Conservation (phyloP, 2,329 filamentous ascomycete genomes). For the Emmonsia crescens region DNA sequence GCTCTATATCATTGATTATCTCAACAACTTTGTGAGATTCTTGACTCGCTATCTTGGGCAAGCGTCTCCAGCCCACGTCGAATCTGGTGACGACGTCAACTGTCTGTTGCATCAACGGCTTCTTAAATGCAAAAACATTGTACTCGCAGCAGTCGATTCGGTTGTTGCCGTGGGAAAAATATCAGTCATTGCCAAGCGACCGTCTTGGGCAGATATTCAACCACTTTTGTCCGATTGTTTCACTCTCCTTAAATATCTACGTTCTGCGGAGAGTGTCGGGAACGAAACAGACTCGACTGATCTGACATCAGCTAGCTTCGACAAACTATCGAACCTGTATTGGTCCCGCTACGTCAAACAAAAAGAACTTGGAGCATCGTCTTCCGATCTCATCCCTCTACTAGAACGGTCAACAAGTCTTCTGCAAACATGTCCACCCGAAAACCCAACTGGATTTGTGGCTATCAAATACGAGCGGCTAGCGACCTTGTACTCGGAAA, state of each 20-base stretch:
- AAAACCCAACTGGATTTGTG: conserved; percentile 31
- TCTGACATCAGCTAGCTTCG: conserved; percentile 20
- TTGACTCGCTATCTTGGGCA: conserved; percentile 32
- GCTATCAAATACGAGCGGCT: conserved; percentile 37
- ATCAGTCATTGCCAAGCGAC: conserved; percentile 26
- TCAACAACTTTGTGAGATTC: conserved; percentile 31
- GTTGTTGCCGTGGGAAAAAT: conserved; percentile 30
- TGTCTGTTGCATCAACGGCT: conserved; percentile 25
- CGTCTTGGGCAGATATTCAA: conserved; percentile 29
- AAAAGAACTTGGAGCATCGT: conserved; percentile 25
- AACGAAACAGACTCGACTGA: conserved; percentile 7
- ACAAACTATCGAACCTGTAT: conserved; percentile 37
- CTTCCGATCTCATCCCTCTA: conserved; percentile 26
- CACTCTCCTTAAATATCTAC: conserved; percentile 24
- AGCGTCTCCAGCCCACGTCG: conserved; percentile 13
- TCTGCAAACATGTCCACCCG: conserved; percentile 24
- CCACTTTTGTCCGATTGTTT: conserved; percentile 28
- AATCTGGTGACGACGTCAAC: conserved; percentile 21
- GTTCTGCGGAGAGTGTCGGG: conserved; percentile 8
- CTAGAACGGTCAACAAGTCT: conserved; percentile 32
- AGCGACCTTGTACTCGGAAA: conserved; percentile 31
- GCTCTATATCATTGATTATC: conserved; percentile 24
- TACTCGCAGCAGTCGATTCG: conserved; percentile 33
- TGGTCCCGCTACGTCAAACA: conserved; percentile 38
- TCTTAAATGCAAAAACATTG: conserved; percentile 25